Conservation (phyloP, 176 grass and related monocot species). For the Raddia guianensis region DNA sequence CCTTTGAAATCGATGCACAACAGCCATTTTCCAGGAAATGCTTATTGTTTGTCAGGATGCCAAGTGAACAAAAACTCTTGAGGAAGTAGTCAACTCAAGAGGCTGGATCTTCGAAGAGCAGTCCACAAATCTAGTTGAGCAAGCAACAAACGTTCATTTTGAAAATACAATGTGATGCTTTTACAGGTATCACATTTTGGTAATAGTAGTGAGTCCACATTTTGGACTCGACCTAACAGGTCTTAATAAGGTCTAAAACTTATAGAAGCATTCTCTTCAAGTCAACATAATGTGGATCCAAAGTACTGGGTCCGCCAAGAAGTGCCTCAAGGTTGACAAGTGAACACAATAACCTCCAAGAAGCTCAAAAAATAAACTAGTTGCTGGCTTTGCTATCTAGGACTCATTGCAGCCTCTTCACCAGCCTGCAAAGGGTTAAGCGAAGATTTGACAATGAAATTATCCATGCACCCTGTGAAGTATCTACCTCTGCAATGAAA, state of each 20-base stretch:
- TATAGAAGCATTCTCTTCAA: slow-evolving; percentile 35
- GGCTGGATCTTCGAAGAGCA: background rate
- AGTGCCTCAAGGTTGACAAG: slow-evolving; percentile 29
- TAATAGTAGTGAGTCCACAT: slow-evolving; percentile 5
- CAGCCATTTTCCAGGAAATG: slow-evolving; percentile 17
- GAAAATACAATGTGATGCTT: slow-evolving; percentile 5
- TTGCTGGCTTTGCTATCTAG: slow-evolving; percentile 57
- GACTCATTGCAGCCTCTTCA: slow-evolving; percentile 51
- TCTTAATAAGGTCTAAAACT: slow-evolving; percentile 20
- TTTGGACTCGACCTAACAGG: slow-evolving; percentile 13
- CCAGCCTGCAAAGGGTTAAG: slow-evolving; percentile 51
- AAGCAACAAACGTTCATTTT: slow-evolving; percentile 19
- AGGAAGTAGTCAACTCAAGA: slow-evolving; percentile 1
- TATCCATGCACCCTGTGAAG: slow-evolving; percentile 21
- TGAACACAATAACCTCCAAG: background rate
- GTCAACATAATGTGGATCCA: slow-evolving; percentile 23
- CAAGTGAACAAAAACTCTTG: slow-evolving; percentile 14
- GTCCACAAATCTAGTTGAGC: slow-evolving; percentile 6
- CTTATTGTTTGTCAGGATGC: background rate
- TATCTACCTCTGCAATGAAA: background rate
- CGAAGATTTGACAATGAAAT: slow-evolving; percentile 23
- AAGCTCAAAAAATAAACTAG: slow-evolving; percentile 26
- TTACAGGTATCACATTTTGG: slow-evolving; percentile 27
- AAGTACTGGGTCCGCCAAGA: background rate
- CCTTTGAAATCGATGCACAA: background rate